Base-by-base conservation (phyloP, 805 yeast genomes). In the Monosporozyma servazzii region DNA sequence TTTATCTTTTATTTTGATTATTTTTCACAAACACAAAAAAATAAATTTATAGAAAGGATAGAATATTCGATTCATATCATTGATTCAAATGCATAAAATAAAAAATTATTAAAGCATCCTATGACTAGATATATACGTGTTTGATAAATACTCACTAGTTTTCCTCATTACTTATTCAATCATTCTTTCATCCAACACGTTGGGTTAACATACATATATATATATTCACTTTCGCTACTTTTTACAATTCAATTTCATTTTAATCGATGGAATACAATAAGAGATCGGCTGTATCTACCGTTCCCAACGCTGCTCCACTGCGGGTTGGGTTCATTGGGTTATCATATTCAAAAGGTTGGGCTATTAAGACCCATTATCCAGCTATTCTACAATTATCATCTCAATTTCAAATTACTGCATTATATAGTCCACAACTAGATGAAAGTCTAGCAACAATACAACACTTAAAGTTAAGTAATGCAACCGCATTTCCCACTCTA, bases 251-350 rank as follows among this genome's bases (percentile, higher is more conserved):
- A 4, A 5, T n/a, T 43, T 27, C 25, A 25, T 27, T 43, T 43
- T 30, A 10, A n/a, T 39, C 6, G 5, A 62, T 58, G 64, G 59
- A 62, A 40, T 58, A 62, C 47, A 60, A 62, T 48, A 58, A 61
- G 45, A 50, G 68, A 46, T 64, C 68, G 3, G 55, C 64, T 7
- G 64, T 64, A 4, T 62, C 68, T 2, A 64, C 66, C 11, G 62
- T 64, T 2, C 66, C 68, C 20, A 57, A 58, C 21, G 56, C 64
- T n/a, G 62, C 51, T 15, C 66, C 68, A 2, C 53, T 55, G 9
- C 49, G 62, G 33, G 62, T 64, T 11, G 68, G 68, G 9, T 60
- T 64, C 33, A 54, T 64, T 11, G 68, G 68, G 3, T 45, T 64
- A 23, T 51, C 58, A 3, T 50, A 54, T 15, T 43, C 47, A 30